Evolutionary conservation across 2,329 filamentous ascomycete species (phyloP), one percentile per base, ranked within the genome.

Genomic region (Exophiala xenobiotica): DNA sequence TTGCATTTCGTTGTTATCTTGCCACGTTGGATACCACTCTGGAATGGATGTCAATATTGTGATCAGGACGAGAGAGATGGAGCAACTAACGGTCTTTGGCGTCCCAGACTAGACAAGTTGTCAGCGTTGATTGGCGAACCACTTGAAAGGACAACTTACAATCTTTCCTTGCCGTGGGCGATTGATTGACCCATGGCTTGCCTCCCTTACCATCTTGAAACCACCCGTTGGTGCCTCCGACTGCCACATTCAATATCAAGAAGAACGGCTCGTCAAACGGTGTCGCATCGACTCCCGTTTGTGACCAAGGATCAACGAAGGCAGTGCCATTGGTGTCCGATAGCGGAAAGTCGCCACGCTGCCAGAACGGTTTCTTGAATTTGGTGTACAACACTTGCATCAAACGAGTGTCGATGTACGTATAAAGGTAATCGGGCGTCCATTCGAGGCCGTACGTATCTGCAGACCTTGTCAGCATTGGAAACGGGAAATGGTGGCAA

Each of bases 341-440:
- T 16, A 78, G 68, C 4, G 85, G 83, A 67, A 91, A 91, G 46
- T 77, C 70, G 23, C 87, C 87, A 41, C 84, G 81, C 59, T 81
- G 60, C 81, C 83, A 90, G 64, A 90, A 78, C 7, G 81, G 77
- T 62, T 80, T 66, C 61, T 85, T 74, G 63, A 90, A 90, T 68
- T 85, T 87, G 61, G 81, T 85, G 74, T 90, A 95, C 56, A 90
- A 78, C 45, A 92, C 87, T 67, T 92, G 88, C 22, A 90, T 75
- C 16, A 95, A 80, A 9, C 87, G 84, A 38, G 81, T 86, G 76
- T 93, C 86, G 73, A 95, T 78, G 66, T 90, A 95, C 19, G 87
- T 91, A 74, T 92, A 95, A 53, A 93, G 74, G 68, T 95, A 93
- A 68, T 91, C 92, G 61, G 91, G 80, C 43, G 83, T 89, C 89